Base-by-base conservation (phyloP, 2,329 filamentous ascomycete species). In the Sphaerulina vaccinii region DNA sequence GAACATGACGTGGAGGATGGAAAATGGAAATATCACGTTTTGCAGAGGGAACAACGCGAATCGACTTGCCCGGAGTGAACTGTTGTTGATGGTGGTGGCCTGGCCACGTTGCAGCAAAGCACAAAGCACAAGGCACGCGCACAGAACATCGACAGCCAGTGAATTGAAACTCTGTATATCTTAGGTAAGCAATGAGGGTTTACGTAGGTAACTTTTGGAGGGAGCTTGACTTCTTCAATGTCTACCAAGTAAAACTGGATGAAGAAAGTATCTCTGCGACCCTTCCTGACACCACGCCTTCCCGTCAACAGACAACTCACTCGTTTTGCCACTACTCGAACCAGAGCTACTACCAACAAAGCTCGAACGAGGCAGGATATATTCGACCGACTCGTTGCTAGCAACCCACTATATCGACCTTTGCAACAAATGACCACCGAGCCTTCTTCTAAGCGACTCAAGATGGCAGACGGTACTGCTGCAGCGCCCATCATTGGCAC, bases 381-480 rank as follows among this genome's bases (percentile, higher is more conserved):
- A 9, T 40, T 58, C 49, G 39, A 51, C 10, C 52, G 49, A 38
- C 46, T 55, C 10, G 27, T 44, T 15, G 52, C 42, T 50, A 51
- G 46, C 52, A 53, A 52, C 45, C 52, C 51, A 44, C 41, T 55
- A 16, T 43, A 59, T 40, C 54, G 49, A 39, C 47, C 54, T 21
- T 51, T 46, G 22, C 51, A 46, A 18, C 50, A 46, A 50, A 62
- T 57, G 56, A 58, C 61, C 47, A 27, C 48, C 23, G 56, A 67
- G 52, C 65, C 66, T 22, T 52, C 56, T 68, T 80, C 85, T 57
- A 97, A 97, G 75, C 86, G 88, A 71, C 75, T 95, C 70, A 96
- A 95, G 80, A 88, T 86, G 63, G 78, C 82, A 57, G 73, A 75
- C 57, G 56, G 55, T 46, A 55, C 55, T 53, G 52, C 53, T 18